phyloP scores from a whole-genome alignment of 257 asterid species.

The Solanum chilense region DNA sequence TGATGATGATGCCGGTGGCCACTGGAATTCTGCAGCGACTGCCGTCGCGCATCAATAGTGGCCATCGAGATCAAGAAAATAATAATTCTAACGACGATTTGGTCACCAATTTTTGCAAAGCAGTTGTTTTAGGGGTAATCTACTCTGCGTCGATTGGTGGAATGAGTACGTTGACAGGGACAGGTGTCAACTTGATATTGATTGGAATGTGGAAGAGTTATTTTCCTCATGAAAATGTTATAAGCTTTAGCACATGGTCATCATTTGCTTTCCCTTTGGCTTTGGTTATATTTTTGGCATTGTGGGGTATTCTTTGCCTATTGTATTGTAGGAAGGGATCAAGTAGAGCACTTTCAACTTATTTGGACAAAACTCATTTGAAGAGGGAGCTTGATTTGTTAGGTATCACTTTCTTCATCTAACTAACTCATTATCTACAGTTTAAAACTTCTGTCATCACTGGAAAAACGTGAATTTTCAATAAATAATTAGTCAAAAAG shows the following conservation, averaged over 20 bases:
- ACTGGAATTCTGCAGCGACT: conserved; percentile 67
- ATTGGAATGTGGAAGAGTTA: conserved; percentile 96
- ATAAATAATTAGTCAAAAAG: rapidly evolving
- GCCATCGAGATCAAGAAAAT: neutral
- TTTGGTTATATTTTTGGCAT: conserved; percentile 29
- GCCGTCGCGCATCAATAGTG: conserved; percentile 20
- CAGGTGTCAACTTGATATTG: conserved; percentile 90
- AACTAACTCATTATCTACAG: no score
- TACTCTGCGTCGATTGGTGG: conserved; percentile 84
- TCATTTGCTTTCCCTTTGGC: conserved; percentile 79
- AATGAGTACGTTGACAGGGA: conserved; percentile 87
- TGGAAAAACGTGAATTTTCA: neutral
- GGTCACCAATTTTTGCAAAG: conserved; percentile 58
- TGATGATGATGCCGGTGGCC: conserved; percentile 96
- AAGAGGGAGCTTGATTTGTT: conserved; percentile 70
- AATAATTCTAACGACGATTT: neutral
- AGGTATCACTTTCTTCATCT: conserved; percentile 21
- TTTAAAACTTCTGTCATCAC: no score
- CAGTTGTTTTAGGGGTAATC: conserved; percentile 74
- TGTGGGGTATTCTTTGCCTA: conserved; percentile 69
- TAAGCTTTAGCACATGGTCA: conserved; percentile 81
- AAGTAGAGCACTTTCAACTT: conserved; percentile 35
- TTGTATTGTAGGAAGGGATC: conserved; percentile 49
- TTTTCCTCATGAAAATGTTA: conserved; percentile 56
- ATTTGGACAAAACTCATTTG: conserved; percentile 59